A percentile compares a stretch with the other conserved stretches of the same genome.
Evolutionary conservation across 495 filamentous ascomycete genomes (phyloP).

Genomic region (Penicillium psychrofluorescens): DNA sequence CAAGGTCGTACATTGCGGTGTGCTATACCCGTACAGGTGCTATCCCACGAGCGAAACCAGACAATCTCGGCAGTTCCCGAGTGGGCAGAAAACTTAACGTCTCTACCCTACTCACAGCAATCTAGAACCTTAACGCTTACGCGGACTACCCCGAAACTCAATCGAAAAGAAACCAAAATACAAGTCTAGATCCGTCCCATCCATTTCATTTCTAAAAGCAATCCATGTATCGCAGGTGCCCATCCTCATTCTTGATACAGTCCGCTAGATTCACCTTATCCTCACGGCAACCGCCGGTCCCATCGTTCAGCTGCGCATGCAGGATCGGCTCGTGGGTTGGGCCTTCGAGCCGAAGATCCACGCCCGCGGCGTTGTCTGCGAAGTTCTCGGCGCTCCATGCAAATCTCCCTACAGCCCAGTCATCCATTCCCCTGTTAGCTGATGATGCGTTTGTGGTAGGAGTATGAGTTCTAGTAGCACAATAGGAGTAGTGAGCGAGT

Average conservation of each 20-base stretch:
- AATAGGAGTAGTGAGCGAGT: background rate
- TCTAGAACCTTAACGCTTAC: no score
- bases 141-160: no score
- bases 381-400: constrained; percentile 14
- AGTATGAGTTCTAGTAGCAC: background rate
- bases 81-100: background rate
- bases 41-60: background rate
- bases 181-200: no score
- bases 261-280: constrained; percentile 12
- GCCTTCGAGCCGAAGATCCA: constrained; percentile 13
- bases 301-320: constrained; percentile 10
- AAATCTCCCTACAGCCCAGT: constrained; percentile 8
- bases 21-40: no score
- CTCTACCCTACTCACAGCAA: background rate
- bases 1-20: no score
- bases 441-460: no score
- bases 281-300: constrained; percentile 2
- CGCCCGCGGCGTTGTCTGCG: constrained; percentile 4
- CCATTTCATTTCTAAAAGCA: constrained; percentile 11
- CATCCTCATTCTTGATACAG: constrained; percentile 25
- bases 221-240: constrained; percentile 16
- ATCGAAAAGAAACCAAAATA: no score
- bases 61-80: background rate
- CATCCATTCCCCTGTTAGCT: background rate
- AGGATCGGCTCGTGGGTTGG: constrained; percentile 12